Percentiles rank a stretch among this genome's conserved stretches.
These are phyloP conservation scores for Xylaria sp. DNA, from an alignment of 2,329 filamentous ascomycete genomes.

Conservation along the genomic window DNA sequence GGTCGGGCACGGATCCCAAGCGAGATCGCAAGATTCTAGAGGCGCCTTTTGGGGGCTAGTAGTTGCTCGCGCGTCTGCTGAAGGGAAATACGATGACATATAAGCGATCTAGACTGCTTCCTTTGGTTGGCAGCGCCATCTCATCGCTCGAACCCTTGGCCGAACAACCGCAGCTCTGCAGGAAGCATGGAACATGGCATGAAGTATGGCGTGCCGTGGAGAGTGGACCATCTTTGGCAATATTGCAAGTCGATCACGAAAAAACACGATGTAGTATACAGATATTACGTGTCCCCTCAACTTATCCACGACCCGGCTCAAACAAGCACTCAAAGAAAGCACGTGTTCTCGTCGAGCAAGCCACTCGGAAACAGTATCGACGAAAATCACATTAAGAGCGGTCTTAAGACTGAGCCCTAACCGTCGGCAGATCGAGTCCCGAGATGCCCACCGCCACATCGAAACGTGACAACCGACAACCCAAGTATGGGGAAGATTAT, in stretches of 20 bases:
- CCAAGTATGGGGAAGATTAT: not conserved
- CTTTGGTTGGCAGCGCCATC: slow-evolving; percentile 12
- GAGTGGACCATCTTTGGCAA: slow-evolving; percentile 19
- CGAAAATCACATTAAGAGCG: slow-evolving; percentile 32
- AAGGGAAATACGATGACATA: slow-evolving; percentile 20
- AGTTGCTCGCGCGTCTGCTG: slow-evolving; percentile 32
- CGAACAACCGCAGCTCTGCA: slow-evolving; percentile 25
- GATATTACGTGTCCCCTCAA: slow-evolving; percentile 34
- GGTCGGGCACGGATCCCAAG: slow-evolving; percentile 23
- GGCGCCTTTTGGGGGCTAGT: slow-evolving; percentile 33
- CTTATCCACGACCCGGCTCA: slow-evolving; percentile 32
- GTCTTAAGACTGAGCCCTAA: slow-evolving; percentile 33
- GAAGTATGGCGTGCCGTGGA: slow-evolving; percentile 16
- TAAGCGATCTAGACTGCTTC: slow-evolving; percentile 35
- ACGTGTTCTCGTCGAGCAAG: slow-evolving; percentile 38
- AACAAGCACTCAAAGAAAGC: slow-evolving; percentile 23
- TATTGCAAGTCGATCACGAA: slow-evolving; percentile 31
- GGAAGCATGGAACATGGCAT: slow-evolving; percentile 4
- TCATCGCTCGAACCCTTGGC: slow-evolving; percentile 15
- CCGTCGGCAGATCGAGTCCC: slow-evolving; percentile 42
- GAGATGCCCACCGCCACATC: slow-evolving; percentile 24
- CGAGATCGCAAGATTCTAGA: slow-evolving; percentile 34
- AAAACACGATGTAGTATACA: slow-evolving; percentile 17
- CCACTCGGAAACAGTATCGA: slow-evolving; percentile 34
- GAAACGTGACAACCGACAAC: slow-evolving; percentile 18